A percentile compares a stretch with the other conserved stretches of the same genome.
Evolutionary conservation across 495 filamentous ascomycete species (phyloP).

Genomic region (Neurospora tetrasperma): DNA sequence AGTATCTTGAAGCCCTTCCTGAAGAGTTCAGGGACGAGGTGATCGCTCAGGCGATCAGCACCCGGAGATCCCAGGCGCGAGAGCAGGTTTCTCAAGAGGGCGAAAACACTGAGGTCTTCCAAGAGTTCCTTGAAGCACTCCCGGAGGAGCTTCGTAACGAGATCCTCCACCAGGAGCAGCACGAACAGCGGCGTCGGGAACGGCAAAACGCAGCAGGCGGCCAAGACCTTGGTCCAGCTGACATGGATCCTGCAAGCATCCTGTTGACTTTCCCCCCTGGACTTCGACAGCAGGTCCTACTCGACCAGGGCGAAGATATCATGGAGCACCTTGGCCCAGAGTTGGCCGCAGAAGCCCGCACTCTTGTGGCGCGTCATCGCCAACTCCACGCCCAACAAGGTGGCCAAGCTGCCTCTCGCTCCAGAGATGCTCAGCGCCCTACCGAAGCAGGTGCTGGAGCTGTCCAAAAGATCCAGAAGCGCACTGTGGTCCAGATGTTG

Average conservation of each 20-base stretch:
- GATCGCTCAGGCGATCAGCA: slow-evolving; percentile 73
- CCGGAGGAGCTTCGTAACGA: slow-evolving; percentile 84
- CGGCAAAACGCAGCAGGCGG: slow-evolving; percentile 42
- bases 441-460: slow-evolving; percentile 17
- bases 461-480: slow-evolving; percentile 53
- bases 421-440: slow-evolving; percentile 20
- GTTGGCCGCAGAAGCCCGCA: slow-evolving; percentile 75
- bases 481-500: slow-evolving; percentile 85
- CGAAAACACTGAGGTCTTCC: slow-evolving; percentile 80
- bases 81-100: slow-evolving; percentile 55
- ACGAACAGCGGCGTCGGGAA: slow-evolving; percentile 81
- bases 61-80: slow-evolving; percentile 69
- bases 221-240: slow-evolving; percentile 50
- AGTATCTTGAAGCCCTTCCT: slow-evolving; percentile 86
- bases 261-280: slow-evolving; percentile 79
- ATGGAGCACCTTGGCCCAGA: slow-evolving; percentile 77
- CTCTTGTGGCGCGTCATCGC: slow-evolving; percentile 29
- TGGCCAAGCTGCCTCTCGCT: slow-evolving; percentile 10
- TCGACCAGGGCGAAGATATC: slow-evolving; percentile 85
- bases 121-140: slow-evolving; percentile 88
- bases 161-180: slow-evolving; percentile 76
- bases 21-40: slow-evolving; percentile 95
- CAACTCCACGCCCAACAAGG: slow-evolving; percentile 4
- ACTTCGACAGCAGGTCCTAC: slow-evolving; percentile 73
- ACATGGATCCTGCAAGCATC: slow-evolving; percentile 92